These are phyloP conservation scores for Eucalyptus rudis DNA, from an alignment of 345 rosid genomes.

Conservation along the genomic window DNA sequence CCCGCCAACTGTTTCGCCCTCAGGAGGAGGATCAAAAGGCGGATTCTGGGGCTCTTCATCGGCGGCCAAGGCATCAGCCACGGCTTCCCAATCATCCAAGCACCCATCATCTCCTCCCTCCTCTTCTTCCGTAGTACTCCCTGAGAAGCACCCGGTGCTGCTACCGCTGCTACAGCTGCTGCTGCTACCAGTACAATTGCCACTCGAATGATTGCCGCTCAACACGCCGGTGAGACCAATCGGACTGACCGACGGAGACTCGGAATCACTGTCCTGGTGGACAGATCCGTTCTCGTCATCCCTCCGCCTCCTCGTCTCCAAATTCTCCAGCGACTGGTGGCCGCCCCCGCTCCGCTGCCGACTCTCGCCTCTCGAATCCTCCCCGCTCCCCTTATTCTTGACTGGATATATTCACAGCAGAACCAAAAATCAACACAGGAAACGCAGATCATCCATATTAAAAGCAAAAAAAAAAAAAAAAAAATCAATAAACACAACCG, in stretches of 20 bases:
- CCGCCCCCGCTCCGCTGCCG: slow-evolving; percentile 10
- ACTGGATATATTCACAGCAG: not conserved
- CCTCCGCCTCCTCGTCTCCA: slow-evolving; percentile 5
- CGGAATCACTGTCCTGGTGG: slow-evolving; percentile 51
- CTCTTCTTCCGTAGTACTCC: slow-evolving; percentile 77
- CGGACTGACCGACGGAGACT: slow-evolving; percentile 54
- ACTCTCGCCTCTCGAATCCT: slow-evolving; percentile 13
- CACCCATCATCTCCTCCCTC: slow-evolving; percentile 55
- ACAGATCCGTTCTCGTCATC: slow-evolving; percentile 9
- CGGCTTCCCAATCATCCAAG: slow-evolving; percentile 94
- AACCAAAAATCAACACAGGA: not conserved
- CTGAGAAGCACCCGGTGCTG: slow-evolving; percentile 78
- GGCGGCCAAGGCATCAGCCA: slow-evolving; percentile 91
- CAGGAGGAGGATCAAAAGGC: slow-evolving; percentile 1
- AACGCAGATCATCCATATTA: not conserved
- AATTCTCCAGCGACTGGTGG: slow-evolving; percentile 20
- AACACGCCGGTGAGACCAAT: slow-evolving; percentile 12
- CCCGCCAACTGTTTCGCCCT: not conserved
- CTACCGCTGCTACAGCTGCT: slow-evolving; percentile 36
- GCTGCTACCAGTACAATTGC: slow-evolving; percentile 20
- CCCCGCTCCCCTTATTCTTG: slow-evolving; percentile 41
- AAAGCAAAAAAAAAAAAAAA: too few relatives aligned
- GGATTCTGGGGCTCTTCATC: slow-evolving; percentile 16
- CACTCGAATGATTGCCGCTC: slow-evolving; percentile 25
- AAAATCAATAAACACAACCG: not conserved